A percentile compares a stretch with the other conserved stretches of the same genome.
These are phyloP conservation scores for Vanrija humicola DNA, from an alignment of 1,284 basidiomycete genomes.

Conservation along the genomic window DNA sequence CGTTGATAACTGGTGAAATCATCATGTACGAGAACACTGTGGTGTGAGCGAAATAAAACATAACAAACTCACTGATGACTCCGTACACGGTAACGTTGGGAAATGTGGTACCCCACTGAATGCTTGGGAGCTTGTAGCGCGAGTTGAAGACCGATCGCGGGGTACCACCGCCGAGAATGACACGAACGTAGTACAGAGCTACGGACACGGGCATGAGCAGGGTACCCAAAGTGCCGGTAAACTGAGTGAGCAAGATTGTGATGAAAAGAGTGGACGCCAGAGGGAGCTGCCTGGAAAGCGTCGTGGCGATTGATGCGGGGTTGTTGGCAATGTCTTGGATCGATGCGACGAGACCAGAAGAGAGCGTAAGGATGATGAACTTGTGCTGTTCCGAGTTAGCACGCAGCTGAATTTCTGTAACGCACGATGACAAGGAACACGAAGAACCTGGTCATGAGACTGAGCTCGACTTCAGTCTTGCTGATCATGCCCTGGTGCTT, in stretches of 20 bases:
- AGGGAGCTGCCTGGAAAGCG: conserved; percentile 62
- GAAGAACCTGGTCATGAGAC: conserved; percentile 70
- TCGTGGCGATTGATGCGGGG: conserved; percentile 55
- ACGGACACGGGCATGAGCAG: conserved; percentile 63
- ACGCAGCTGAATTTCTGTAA: background rate
- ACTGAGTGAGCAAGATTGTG: conserved; percentile 60
- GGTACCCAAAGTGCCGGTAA: conserved; percentile 45
- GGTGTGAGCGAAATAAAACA: background rate
- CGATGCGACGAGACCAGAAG: conserved; percentile 60
- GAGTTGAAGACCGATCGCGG: conserved; percentile 51
- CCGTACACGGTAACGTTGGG: conserved; percentile 64
- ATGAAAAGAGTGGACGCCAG: conserved; percentile 74
- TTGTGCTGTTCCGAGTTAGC: conserved; percentile 44
- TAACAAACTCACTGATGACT: conserved; percentile 64
- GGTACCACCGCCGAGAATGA: conserved; percentile 53
- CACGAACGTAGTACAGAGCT: conserved; percentile 62
- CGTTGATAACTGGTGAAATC: conserved; percentile 91
- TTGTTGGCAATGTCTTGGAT: conserved; percentile 49
- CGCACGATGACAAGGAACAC: conserved; percentile 66
- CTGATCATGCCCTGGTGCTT: conserved; percentile 70
- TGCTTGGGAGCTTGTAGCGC: conserved; percentile 41
- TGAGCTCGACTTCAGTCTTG: conserved; percentile 66
- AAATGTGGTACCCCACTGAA: conserved; percentile 78
- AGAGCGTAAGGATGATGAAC: conserved; percentile 67
- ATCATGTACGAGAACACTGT: conserved; percentile 72